Evolutionary conservation across 805 yeast species (phyloP).

Genomic region (Wickerhamomyces tratensis): DNA sequence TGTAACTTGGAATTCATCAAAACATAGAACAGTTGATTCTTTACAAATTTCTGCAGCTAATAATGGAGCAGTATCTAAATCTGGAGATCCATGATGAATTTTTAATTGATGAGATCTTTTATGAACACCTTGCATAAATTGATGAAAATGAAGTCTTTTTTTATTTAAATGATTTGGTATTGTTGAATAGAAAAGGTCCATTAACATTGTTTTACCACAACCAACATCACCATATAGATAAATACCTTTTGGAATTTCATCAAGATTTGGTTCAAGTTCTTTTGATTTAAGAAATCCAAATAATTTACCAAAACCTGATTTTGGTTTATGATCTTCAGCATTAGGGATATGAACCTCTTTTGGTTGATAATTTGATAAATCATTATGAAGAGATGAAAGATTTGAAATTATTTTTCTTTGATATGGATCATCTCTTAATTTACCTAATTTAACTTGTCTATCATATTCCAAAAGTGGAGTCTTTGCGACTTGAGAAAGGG

Average conservation of each 20-base stretch:
- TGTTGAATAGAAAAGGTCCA: constrained; percentile 88
- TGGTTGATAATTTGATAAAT: constrained; percentile 48
- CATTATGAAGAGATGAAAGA: constrained; percentile 48
- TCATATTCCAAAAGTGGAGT: constrained; percentile 47
- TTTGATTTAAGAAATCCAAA: constrained; percentile 21
- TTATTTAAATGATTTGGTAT: constrained; percentile 73
- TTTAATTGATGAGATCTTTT: constrained; percentile 75
- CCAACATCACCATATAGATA: constrained; percentile 97
- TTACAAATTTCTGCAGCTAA: constrained; percentile 78
- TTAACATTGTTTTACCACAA: constrained; percentile 96
- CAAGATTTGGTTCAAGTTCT: constrained; percentile 16
- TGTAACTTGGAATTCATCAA: constrained; percentile 96
- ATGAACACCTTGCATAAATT: constrained; percentile 92
- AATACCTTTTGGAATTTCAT: constrained; percentile 64
- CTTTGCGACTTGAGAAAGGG: constrained; percentile 4
- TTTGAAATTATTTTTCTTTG: constrained; percentile 66
- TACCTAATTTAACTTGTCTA: constrained; percentile 34
- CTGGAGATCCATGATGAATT: constrained; percentile 48
- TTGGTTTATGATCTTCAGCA: constrained; percentile 40
- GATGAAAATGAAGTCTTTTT: constrained; percentile 86
- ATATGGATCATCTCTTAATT: constrained; percentile 62
- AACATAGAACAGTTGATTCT: constrained; percentile 71
- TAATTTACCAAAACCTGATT: constrained; percentile 29
- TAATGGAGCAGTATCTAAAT: constrained; percentile 74
- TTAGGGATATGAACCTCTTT: constrained; percentile 47